phyloP scores from a whole-genome alignment of 179 eudicot species.

The Nepenthes alata region DNA sequence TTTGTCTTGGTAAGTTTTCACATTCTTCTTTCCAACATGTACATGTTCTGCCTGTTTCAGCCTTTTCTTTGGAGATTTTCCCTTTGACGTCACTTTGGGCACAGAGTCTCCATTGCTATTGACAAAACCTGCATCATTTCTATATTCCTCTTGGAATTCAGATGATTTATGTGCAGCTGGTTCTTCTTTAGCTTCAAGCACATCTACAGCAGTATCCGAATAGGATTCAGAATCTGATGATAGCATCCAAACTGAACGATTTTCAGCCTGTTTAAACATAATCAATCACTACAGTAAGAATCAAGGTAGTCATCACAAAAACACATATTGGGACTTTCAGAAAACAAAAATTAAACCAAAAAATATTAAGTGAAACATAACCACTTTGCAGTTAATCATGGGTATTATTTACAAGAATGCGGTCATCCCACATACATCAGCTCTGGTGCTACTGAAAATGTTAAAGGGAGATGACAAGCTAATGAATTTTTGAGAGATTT shows the following conservation, averaged over 20 bases:
- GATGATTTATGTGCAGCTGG: constrained; percentile 10
- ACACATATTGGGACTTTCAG: neutral
- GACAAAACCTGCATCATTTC: constrained; percentile 9
- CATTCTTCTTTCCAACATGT: constrained; percentile 23
- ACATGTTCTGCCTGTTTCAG: constrained; percentile 21
- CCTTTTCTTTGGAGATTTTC: constrained; percentile 44
- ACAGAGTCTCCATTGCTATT: constrained; percentile 13
- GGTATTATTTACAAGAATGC: too few species aligned
- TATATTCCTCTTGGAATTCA: constrained; percentile 8
- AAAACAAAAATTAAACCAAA: neutral
- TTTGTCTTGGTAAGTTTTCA: constrained; percentile 1
- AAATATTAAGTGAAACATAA: too few species aligned
- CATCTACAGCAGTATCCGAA: constrained; percentile 5
- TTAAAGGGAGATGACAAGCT: too few species aligned
- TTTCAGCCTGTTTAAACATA: constrained; percentile 16
- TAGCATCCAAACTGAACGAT: constrained; percentile 20
- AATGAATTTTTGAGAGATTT: too few species aligned
- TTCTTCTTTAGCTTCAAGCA: constrained; percentile 13
- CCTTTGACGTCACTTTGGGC: constrained; percentile 14
- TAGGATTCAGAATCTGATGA: constrained; percentile 33
- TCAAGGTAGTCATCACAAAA: neutral
- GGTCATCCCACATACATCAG: too few species aligned
- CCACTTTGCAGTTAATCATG: too few species aligned
- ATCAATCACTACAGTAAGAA: neutral
- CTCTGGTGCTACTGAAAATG: too few species aligned